These are phyloP conservation scores for Mycena leptocephala DNA, from an alignment of 768 basidiomycete genomes.

Conservation along the genomic window DNA sequence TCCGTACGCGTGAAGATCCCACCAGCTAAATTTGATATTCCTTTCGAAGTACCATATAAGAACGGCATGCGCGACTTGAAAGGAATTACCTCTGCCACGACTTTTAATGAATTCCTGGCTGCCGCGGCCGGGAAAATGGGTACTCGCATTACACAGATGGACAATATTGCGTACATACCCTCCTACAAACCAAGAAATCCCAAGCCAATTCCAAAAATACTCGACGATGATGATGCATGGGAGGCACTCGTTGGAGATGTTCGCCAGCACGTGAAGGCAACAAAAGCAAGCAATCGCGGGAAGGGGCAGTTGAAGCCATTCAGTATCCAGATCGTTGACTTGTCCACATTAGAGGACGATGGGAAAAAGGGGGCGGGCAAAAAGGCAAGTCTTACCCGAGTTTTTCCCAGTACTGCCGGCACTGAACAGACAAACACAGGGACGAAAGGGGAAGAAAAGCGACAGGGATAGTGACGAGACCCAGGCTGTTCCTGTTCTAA, in stretches of 20 bases:
- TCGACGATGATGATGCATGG: neutral
- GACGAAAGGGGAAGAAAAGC: neutral
- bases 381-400: neutral
- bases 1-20: neutral
- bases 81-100: neutral
- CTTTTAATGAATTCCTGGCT: neutral
- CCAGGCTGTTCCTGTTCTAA: neutral
- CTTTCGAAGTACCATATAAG: slow-evolving; percentile 18
- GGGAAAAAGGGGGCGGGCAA: neutral
- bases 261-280: neutral
- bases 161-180: neutral
- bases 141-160: neutral
- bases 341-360: neutral
- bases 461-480: neutral
- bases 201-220: neutral
- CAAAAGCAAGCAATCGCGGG: neutral
- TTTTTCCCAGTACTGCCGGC: neutral
- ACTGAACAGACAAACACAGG: neutral
- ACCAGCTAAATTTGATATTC: neutral
- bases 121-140: neutral
- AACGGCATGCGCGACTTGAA: neutral
- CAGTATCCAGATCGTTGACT: neutral
- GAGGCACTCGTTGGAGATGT: neutral
- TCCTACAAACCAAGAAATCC: slow-evolving; percentile 10
- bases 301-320: neutral